These are phyloP conservation scores for Canna indica DNA, from an alignment of 176 grass and related monocot species.

Conservation along the genomic window DNA sequence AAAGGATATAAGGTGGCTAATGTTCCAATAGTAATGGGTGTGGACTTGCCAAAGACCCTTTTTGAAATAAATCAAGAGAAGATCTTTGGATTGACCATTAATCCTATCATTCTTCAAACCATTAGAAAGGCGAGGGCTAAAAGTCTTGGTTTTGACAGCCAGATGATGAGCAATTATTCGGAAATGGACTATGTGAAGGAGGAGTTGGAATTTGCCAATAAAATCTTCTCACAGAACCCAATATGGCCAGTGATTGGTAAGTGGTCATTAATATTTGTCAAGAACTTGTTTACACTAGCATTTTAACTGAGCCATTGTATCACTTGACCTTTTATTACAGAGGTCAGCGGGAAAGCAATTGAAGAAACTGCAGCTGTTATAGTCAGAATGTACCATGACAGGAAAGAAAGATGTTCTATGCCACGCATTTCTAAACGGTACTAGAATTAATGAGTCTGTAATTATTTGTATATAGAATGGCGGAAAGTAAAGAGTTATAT, in stretches of 20 bases:
- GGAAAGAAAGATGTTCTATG: conserved; percentile 72
- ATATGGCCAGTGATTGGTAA: conserved; percentile 88
- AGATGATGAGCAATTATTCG: conserved; percentile 64
- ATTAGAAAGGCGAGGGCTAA: conserved; percentile 88
- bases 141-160: conserved; percentile 56
- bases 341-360: conserved; percentile 88
- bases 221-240: conserved; percentile 60
- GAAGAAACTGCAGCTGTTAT: conserved; percentile 94
- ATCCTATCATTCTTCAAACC: conserved; percentile 60
- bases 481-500: too few species aligned
- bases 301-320: not conserved
- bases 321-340: conserved; percentile 39
- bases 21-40: conserved; percentile 82
- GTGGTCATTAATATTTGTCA: conserved; percentile 7
- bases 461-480: not conserved
- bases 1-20: conserved; percentile 98
- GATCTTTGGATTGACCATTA: conserved; percentile 85
- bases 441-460: conserved; percentile 27
- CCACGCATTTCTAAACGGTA: conserved; percentile 88
- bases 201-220: conserved; percentile 58
- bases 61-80: conserved; percentile 69
- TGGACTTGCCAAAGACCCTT: conserved; percentile 60
- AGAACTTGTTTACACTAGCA: conserved; percentile 16
- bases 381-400: conserved; percentile 78
- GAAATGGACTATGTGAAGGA: conserved; percentile 81